Base-by-base conservation (phyloP, 73 alveolate species). In the Paramecium pentaurelia region DNA sequence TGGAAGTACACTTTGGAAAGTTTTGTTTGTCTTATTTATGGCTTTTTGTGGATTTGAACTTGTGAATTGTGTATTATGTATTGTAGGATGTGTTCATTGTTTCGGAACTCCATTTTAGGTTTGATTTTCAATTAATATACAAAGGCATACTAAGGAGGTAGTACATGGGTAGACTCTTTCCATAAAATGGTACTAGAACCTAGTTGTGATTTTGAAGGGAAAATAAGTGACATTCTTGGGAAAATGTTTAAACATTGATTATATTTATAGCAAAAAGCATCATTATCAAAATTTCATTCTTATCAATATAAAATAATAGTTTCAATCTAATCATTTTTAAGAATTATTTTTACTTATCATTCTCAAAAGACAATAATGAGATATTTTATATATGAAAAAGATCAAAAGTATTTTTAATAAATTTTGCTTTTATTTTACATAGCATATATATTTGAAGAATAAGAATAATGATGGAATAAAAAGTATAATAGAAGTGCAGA, bases 31-130 rank as follows among this genome's bases (percentile, higher is more conserved):
- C 27, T 11, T 80, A 12, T 45, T 80, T 18, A 80, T 80, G 91
- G 47, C 42, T 0, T 80, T 34, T 22, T 80, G 91, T 47, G 91
- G 91, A 3, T 80, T 40, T n/a, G 71, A 47, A 28, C 12, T 80
- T 11, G 44, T 47, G 20, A 18, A 80, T 30, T 80, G 91, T 47
- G 91, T 80, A 16, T 18, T 80, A 12, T 80, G 91, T 11, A 27
- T 22, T 7, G 91, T 80, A n/a, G 91, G 91, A 45, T 80, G 91
- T 25, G 14, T 80, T 44, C 91, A 80, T 80, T 80, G 91, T 47
- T 45, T 80, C 14, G 73, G 73, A 45, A 25, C 71, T 27, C 77
- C 77, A 80, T 80, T 80, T 40, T 32, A 11, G 16, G 87, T 73
- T 30, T n/a, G 1, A 34, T n/a, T 36, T 73, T 36, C 6, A 10